These are phyloP conservation scores for Vaccinium corymbosum DNA, from an alignment of 148 eudicot genomes.

Conservation along the genomic window DNA sequence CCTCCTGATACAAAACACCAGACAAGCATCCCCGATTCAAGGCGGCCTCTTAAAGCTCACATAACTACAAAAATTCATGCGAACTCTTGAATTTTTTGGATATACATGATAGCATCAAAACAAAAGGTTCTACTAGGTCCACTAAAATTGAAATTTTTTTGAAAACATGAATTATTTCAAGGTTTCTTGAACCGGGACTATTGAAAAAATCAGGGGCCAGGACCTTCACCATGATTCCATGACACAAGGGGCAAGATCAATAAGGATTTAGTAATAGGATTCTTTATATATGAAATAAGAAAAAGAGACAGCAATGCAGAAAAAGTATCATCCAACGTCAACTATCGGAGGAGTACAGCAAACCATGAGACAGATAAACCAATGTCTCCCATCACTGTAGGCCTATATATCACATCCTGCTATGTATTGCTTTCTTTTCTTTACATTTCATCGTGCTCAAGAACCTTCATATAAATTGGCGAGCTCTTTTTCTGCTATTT, in stretches of 20 bases:
- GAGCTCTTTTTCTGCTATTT: background rate
- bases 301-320: background rate
- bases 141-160: background rate
- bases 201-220: background rate
- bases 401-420: background rate
- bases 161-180: background rate
- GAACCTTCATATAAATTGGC: background rate
- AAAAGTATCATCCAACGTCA: background rate
- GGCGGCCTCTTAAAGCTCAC: background rate
- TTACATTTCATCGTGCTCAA: background rate
- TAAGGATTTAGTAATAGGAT: background rate
- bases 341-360: background rate
- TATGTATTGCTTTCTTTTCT: background rate
- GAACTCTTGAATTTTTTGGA: background rate
- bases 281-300: background rate
- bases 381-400: background rate
- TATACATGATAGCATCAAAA: background rate
- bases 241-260: background rate
- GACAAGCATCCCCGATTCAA: background rate
- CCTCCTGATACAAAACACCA: background rate
- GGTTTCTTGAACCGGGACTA: background rate
- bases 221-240: background rate
- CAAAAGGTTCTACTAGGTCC: background rate
- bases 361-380: background rate
- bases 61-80: background rate